Conservation (phyloP, 2,329 filamentous ascomycete species). For the Beauveria rudraprayagi region DNA sequence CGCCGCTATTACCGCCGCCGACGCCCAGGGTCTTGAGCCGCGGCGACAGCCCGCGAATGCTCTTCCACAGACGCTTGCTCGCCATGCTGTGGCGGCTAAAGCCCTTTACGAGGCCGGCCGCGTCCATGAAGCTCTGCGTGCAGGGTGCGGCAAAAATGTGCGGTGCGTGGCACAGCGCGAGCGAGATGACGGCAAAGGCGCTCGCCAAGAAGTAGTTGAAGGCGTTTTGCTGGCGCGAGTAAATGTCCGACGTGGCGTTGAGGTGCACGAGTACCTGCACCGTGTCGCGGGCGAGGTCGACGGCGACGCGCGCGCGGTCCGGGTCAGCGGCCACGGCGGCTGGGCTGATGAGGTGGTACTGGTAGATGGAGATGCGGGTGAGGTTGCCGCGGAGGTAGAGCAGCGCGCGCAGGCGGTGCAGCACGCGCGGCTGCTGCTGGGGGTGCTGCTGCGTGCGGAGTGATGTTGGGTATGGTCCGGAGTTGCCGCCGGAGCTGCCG, state of each 20-base stretch:
- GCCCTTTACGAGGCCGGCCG: conserved; percentile 23
- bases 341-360: conserved; percentile 32
- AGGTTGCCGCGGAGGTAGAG: conserved; percentile 38
- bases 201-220: conserved; percentile 24
- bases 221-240: conserved; percentile 20
- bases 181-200: conserved; percentile 28
- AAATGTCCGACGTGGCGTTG: conserved; percentile 21
- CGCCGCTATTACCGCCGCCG: background rate
- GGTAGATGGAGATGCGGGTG: conserved; percentile 35
- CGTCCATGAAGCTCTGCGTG: conserved; percentile 24
- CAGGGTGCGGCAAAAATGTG: conserved; percentile 30
- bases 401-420: conserved; percentile 33
- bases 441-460: conserved; percentile 1
- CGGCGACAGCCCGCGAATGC: conserved; percentile 26
- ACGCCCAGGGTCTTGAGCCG: conserved; percentile 21
- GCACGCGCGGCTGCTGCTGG: conserved; percentile 25
- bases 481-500: conserved; percentile 17
- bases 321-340: conserved; percentile 28
- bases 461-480: background rate
- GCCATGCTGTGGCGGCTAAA: conserved; percentile 25
- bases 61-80: conserved; percentile 28
- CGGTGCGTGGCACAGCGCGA: conserved; percentile 38
- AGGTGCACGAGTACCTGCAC: conserved; percentile 22
- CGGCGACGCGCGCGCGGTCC: conserved; percentile 29
- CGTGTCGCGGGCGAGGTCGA: conserved; percentile 24